phyloP scores from a whole-genome alignment of 1,284 basidiomycete species.

The Inonotus obliquus region DNA sequence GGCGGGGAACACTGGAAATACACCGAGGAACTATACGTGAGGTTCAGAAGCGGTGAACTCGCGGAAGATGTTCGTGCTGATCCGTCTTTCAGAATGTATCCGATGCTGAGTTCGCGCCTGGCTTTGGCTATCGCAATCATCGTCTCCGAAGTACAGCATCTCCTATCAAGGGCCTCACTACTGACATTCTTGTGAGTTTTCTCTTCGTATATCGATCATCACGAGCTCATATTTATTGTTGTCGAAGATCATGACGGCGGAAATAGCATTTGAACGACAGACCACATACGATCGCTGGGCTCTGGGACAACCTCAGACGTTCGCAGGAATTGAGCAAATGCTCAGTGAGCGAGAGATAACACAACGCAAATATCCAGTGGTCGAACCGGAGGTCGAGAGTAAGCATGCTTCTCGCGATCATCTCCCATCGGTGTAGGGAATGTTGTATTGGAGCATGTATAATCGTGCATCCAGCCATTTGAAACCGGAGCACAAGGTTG shows the following conservation, averaged over 20 bases:
- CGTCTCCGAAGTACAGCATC: slow-evolving; percentile 73
- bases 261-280: slow-evolving; percentile 47
- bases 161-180: slow-evolving; percentile 76
- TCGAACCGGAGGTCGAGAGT: background rate
- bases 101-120: slow-evolving; percentile 47
- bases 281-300: slow-evolving; percentile 50
- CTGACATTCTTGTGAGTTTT: slow-evolving; percentile 64
- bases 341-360: slow-evolving; percentile 3
- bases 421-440: slow-evolving; percentile 1
- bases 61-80: background rate
- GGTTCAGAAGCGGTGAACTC: background rate
- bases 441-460: background rate
- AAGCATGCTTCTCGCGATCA: slow-evolving; percentile 14
- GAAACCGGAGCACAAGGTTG: no score
- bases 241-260: slow-evolving; percentile 52
- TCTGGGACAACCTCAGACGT: slow-evolving; percentile 33
- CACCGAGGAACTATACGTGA: slow-evolving; percentile 57
- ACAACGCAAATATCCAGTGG: background rate
- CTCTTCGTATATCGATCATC: background rate
- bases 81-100: slow-evolving; percentile 43
- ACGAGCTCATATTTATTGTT: background rate
- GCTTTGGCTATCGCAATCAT: slow-evolving; percentile 61
- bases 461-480: no score
- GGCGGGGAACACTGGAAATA: slow-evolving; percentile 78
- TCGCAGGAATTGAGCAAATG: slow-evolving; percentile 8